phyloP scores from a whole-genome alignment of 306 rosid genomes.

The Clitoria ternatea region DNA sequence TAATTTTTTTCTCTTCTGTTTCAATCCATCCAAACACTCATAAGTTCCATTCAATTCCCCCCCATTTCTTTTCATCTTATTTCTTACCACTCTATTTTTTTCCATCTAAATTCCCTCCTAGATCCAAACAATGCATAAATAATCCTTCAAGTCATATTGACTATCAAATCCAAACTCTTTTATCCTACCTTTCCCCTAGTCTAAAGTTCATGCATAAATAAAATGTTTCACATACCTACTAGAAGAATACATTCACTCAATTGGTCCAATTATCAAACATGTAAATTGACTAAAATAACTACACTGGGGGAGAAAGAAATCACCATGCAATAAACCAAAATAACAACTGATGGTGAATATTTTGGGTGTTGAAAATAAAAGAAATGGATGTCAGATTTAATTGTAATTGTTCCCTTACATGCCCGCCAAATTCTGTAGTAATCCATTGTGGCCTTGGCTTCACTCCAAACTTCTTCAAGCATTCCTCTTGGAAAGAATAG shows the following conservation, averaged over 20 bases:
- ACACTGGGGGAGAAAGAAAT: not conserved
- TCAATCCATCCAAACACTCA: no score
- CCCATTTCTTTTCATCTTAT: no score
- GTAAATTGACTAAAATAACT: not conserved
- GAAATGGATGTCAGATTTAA: slow-evolving; percentile 21
- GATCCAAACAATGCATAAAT: no score
- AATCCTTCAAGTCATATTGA: not conserved
- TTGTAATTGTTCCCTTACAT: slow-evolving; percentile 43
- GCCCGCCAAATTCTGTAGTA: slow-evolving; percentile 76
- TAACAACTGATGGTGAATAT: not conserved
- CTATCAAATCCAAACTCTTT: not conserved
- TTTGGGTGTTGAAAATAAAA: not conserved
- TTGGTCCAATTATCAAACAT: not conserved
- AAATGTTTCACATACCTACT: not conserved
- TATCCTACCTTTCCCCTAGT: not conserved
- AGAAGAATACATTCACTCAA: not conserved
- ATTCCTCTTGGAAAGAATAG: slow-evolving; percentile 50
- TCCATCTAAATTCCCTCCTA: no score
- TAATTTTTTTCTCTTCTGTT: no score
- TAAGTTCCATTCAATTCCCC: no score
- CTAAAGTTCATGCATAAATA: not conserved
- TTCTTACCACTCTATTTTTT: no score
- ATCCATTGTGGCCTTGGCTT: slow-evolving; percentile 72
- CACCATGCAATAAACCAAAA: not conserved
- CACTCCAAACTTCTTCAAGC: slow-evolving; percentile 43